Evolutionary conservation across 2,329 filamentous ascomycete genomes (phyloP).

Genomic region (Xylaria sp.): DNA sequence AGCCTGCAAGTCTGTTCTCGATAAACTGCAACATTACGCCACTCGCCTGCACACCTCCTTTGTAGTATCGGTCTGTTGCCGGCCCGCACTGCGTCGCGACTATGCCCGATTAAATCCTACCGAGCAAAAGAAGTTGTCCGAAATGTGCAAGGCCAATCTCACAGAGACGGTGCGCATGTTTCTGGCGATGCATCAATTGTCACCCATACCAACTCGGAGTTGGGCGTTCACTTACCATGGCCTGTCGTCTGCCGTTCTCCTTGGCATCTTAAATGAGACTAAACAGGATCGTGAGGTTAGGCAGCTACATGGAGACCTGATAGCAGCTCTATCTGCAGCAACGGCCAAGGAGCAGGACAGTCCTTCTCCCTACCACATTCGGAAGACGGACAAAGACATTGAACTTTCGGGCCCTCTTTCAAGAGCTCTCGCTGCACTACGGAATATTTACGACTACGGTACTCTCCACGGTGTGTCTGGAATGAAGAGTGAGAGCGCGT

Average conservation of each 20-base stretch:
- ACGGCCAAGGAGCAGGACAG: constrained; percentile 69
- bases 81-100: constrained; percentile 68
- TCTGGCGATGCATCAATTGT: constrained; percentile 74
- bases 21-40: constrained; percentile 72
- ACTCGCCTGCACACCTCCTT: constrained; percentile 74
- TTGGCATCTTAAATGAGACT: constrained; percentile 72
- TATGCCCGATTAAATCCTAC: constrained; percentile 60
- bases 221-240: constrained; percentile 77
- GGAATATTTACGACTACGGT: constrained; percentile 75
- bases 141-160: constrained; percentile 70
- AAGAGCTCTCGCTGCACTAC: constrained; percentile 69
- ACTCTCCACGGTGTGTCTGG: constrained; percentile 62
- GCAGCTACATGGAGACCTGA: constrained; percentile 72
- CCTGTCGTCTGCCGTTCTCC: constrained; percentile 71
- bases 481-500: constrained; percentile 61
- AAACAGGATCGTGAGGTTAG: constrained; percentile 72
- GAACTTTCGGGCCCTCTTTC: constrained; percentile 71
- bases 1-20: constrained; percentile 71
- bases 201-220: constrained; percentile 72
- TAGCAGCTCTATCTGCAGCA: constrained; percentile 71
- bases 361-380: constrained; percentile 64
- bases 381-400: constrained; percentile 68
- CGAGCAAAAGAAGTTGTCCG: constrained; percentile 66
- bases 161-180: constrained; percentile 76
- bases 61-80: constrained; percentile 72